Percentiles rank a stretch among this genome's conserved stretches.
Conservation (phyloP, 2,329 filamentous ascomycete species). For the Periconia digitata region DNA sequence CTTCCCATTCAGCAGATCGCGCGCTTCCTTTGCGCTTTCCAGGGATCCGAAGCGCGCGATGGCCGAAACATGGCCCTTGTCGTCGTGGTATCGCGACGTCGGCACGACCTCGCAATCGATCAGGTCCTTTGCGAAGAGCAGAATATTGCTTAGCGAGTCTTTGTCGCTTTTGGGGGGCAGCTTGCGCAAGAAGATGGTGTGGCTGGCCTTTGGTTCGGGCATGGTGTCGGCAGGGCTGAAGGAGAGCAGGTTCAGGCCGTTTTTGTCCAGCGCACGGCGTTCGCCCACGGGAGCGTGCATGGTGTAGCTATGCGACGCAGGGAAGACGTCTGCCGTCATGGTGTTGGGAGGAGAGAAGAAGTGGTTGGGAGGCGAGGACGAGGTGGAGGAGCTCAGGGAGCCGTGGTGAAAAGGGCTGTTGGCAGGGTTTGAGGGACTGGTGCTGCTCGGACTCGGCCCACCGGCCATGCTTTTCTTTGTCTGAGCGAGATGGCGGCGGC, state of each 20-base stretch:
- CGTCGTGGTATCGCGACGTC: conserved; percentile 55
- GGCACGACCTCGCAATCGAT: conserved; percentile 60
- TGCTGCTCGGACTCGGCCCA: conserved; percentile 46
- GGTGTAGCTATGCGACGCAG: conserved; percentile 42
- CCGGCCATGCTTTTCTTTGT: conserved; percentile 44
- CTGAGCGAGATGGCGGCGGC: conserved; percentile 26
- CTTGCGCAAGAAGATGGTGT: conserved; percentile 58
- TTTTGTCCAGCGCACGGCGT: conserved; percentile 42
- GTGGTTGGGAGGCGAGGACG: conserved; percentile 43
- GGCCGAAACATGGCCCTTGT: conserved; percentile 59
- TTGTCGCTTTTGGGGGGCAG: conserved; percentile 60
- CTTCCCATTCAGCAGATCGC: conserved; percentile 62
- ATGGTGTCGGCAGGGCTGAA: conserved; percentile 37
- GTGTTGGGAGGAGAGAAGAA: conserved; percentile 37
- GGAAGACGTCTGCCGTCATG: conserved; percentile 46
- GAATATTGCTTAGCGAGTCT: conserved; percentile 62
- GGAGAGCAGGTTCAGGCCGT: conserved; percentile 36
- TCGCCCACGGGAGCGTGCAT: conserved; percentile 45
- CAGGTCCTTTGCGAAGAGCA: conserved; percentile 66
- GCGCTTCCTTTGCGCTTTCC: conserved; percentile 61
- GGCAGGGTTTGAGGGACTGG: conserved; percentile 43
- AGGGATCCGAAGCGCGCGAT: conserved; percentile 61
- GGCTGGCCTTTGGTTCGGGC: conserved; percentile 24
- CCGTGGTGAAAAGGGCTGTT: conserved; percentile 44
- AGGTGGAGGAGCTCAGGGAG: conserved; percentile 43